Conservation (phyloP, 2,329 filamentous ascomycete genomes). For the Fusarium stilboides region DNA sequence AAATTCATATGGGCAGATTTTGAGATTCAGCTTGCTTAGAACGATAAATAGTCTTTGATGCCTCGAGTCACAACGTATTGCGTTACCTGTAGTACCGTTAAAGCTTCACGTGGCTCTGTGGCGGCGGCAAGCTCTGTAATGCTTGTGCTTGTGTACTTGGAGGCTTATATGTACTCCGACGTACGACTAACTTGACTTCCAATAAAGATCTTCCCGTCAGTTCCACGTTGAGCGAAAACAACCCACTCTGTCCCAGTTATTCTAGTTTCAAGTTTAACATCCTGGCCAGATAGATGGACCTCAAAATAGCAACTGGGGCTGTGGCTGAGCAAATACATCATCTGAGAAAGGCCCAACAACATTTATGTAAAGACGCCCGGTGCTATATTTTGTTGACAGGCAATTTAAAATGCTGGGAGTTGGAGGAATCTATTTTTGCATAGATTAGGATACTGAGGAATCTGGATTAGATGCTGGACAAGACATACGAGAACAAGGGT, state of each 20-base stretch:
- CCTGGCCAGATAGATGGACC: constrained; percentile 8
- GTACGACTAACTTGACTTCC: background rate
- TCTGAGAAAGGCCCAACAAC: constrained; percentile 1
- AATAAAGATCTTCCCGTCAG: background rate
- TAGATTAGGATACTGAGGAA: background rate
- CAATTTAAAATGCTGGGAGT: too few species aligned
- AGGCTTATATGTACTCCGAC: constrained; percentile 17
- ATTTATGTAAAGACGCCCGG: background rate
- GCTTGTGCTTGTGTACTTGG: constrained; percentile 10
- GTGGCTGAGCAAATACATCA: constrained; percentile 42
- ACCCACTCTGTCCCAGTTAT: constrained; percentile 4
- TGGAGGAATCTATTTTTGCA: too few species aligned
- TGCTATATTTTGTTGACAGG: background rate
- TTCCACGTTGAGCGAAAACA: background rate
- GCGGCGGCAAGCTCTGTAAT: background rate
- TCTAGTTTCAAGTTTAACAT: constrained; percentile 8
- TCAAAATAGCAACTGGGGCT: constrained; percentile 45
- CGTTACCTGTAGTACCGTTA: background rate
- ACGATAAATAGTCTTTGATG: background rate
- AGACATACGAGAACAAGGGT: background rate
- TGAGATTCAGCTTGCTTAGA: background rate
- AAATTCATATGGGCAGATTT: background rate
- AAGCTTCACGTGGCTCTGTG: constrained; percentile 1
- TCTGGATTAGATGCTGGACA: background rate
- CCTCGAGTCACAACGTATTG: background rate